Conservation (phyloP, 176 grass and related monocot species). For the Cenchrus purpureus region DNA sequence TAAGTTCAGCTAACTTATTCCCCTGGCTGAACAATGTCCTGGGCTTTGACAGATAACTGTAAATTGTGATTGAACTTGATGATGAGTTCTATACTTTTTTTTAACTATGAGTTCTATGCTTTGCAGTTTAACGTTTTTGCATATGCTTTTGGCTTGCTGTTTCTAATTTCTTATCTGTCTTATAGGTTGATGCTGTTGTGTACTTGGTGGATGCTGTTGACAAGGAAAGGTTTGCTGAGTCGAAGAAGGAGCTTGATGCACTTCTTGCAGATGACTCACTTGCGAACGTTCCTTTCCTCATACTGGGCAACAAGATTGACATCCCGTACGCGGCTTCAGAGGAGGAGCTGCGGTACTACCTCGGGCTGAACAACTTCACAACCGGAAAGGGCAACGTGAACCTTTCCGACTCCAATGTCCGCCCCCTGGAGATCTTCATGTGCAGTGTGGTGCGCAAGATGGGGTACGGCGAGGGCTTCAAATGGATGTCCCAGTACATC, state of each 20-base stretch:
- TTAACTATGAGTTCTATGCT: not conserved
- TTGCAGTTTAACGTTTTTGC: not conserved
- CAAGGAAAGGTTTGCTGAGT: conserved; percentile 57
- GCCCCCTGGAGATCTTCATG: conserved; percentile 72
- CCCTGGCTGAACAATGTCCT: not conserved
- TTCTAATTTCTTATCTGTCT: conserved; percentile 30
- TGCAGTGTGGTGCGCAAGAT: conserved; percentile 70
- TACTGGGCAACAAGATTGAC: conserved; percentile 65
- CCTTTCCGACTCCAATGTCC: conserved; percentile 51
- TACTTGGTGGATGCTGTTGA: conserved; percentile 63
- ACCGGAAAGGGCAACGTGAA: conserved; percentile 66
- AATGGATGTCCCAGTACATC: conserved; percentile 78
- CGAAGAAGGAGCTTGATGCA: conserved; percentile 55
- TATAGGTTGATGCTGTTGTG: conserved; percentile 60
- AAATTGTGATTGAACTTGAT: not conserved
- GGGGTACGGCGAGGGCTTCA: conserved; percentile 67
- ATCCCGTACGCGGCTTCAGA: conserved; percentile 62
- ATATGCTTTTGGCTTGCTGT: not conserved
- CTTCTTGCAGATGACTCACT: conserved; percentile 60
- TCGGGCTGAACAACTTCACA: conserved; percentile 73
- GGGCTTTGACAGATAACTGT: not conserved
- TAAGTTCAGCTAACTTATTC: not conserved
- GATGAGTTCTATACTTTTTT: not conserved
- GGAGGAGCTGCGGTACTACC: conserved; percentile 71
- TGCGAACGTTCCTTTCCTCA: conserved; percentile 53